These are phyloP conservation scores for Venustampulla echinocandica DNA, from an alignment of 495 filamentous ascomycete species.

Conservation along the genomic window DNA sequence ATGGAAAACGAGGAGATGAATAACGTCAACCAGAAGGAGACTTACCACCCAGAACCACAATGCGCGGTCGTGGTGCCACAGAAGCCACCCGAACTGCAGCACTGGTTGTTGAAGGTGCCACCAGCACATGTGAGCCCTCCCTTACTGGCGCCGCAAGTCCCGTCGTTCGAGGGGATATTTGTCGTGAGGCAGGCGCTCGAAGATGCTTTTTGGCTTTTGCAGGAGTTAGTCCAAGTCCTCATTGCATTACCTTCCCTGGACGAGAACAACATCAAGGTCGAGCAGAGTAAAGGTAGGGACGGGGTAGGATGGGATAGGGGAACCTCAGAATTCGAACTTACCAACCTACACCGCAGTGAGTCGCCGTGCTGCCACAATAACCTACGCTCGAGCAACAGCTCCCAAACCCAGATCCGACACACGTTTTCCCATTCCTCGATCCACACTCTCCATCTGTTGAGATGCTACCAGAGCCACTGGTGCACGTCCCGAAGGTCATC, in stretches of 20 bases:
- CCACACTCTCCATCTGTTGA: not conserved
- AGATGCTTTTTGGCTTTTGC: not conserved
- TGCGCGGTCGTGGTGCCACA: not conserved
- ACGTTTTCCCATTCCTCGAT: not conserved
- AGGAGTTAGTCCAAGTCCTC: too few relatives aligned
- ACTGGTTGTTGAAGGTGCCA: not conserved
- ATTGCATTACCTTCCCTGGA: too few relatives aligned
- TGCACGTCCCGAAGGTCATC: not conserved
- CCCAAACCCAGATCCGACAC: not conserved
- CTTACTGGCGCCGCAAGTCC: not conserved
- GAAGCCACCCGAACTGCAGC: not conserved
- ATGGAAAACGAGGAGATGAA: too few relatives aligned
- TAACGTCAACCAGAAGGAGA: too few relatives aligned
- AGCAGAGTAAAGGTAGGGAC: too few relatives aligned
- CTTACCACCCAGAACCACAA: not conserved
- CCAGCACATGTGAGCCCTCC: not conserved
- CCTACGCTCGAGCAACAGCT: not conserved
- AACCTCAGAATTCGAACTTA: too few relatives aligned
- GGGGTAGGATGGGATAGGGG: too few relatives aligned
- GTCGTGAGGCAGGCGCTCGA: not conserved
- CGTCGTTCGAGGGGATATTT: not conserved
- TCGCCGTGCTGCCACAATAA: not conserved
- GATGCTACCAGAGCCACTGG: not conserved
- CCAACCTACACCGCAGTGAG: not conserved
- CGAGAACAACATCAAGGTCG: too few relatives aligned